Base-by-base conservation (phyloP, 495 filamentous ascomycete genomes). In the Penicillium waksmanii region DNA sequence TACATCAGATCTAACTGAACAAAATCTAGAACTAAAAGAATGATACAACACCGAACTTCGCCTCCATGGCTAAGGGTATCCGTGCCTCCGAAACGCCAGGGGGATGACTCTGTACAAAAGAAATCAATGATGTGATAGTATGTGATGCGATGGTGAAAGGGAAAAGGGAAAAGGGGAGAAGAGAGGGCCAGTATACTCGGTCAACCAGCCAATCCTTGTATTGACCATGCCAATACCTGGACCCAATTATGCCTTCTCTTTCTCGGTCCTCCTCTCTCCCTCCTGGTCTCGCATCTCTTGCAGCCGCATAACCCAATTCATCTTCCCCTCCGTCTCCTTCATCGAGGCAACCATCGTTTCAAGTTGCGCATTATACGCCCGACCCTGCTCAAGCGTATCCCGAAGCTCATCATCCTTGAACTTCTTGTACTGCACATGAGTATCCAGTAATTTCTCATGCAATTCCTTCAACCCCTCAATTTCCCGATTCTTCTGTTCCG, bases 401-500 rank as follows among this genome's bases (percentile, higher is more conserved):
- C 71, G 67, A 34, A 90, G 67, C 56, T 82, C 79, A 35, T 79
- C 73, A 53, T 92, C 89, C 61, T 89, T 84, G 61, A 82, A 73
- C 48, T 57, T 68, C 68, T 87, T 89, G 67, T 92, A 92, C 13
- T 76, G 68, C 54, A 87, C 82, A 66, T 88, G 88, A 47, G 77
- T 72, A 23, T 60, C 70, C 21, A 75, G 69, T 17, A 91, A 78
- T 13, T 78, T 81, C 11, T 88, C 84, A 64, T 91, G 90, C 34
- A 82, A 79, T 35, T 80, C 74, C 60, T 77, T 70, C 42, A 87
- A 73, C 48, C 80, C 75, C 40, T 83, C 80, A n/a, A 89, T 79
- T 56, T 89, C 87, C 38, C 80, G 82, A 51, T 86, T 82, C 73
- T 90, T 87, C 70, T 92, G 87, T 52, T 90, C 87, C 63, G 85